Conservation (phyloP, 106 monocot species). For the Apostasia ramifera region DNA sequence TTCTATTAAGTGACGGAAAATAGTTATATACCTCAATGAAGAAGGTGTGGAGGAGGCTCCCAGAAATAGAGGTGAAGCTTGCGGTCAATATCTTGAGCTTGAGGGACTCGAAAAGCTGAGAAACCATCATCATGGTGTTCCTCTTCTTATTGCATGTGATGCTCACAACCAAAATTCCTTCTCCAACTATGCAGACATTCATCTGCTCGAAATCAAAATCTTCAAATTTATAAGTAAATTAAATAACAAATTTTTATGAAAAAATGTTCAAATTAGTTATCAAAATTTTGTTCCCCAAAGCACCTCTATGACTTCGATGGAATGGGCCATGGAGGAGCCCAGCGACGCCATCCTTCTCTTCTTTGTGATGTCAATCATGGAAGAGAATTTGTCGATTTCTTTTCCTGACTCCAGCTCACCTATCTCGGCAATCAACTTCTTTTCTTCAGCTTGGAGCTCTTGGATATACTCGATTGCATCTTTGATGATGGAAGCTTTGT, state of each 20-base stretch:
- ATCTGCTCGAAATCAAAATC: constrained; percentile 24
- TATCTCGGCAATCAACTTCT: constrained; percentile 33
- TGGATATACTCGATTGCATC: constrained; percentile 75
- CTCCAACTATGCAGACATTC: constrained; percentile 39
- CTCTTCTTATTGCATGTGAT: constrained; percentile 63
- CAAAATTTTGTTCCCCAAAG: neutral
- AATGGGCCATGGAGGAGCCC: neutral
- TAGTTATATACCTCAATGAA: constrained; percentile 59
- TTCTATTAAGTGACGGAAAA: neutral
- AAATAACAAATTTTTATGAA: neutral
- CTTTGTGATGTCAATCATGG: neutral
- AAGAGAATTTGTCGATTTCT: neutral
- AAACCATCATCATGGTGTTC: constrained; percentile 45
- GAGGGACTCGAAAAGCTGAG: constrained; percentile 51
- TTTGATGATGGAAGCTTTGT: constrained; percentile 78
- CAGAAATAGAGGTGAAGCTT: constrained; percentile 64
- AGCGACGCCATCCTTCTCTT: neutral
- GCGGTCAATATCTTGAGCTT: constrained; percentile 54
- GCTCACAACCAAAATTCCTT: constrained; percentile 36
- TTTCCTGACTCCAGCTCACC: constrained; percentile 9
- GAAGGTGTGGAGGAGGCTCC: constrained; percentile 59
- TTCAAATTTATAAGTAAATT: neutral
- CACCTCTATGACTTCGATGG: constrained; percentile 16
- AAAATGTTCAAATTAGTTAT: neutral
- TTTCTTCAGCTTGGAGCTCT: constrained; percentile 61